Evolutionary conservation across 805 yeast genomes (phyloP), one percentile per base, ranked within the genome.

Genomic region (Candida namnaoensis): DNA sequence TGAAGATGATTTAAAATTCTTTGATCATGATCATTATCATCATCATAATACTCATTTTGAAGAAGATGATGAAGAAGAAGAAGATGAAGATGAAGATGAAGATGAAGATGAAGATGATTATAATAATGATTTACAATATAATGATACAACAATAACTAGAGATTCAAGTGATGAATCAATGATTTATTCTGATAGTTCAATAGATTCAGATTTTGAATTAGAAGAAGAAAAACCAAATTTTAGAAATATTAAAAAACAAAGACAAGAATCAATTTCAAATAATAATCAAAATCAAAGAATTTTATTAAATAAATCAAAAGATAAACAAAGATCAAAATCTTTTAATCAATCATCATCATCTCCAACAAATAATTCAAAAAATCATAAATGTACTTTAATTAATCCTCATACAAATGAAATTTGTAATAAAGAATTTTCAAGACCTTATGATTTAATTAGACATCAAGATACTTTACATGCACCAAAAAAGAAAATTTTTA

Each of bases 381-480:
- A 12, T 14, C 66, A 82, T 49, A 71, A 75, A 46, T 82, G 90
- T 57, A 67, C 64, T 42, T 65, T 80, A 59, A 60, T 71, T 9
- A 78, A 78, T 51, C 82, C 86, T 5, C 57, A 73, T 26, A 76
- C 85, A 0, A 80, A 83, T 14, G 57, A 67, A 46, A 75, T 77
- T 24, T 87, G 96, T 62, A 65, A 72, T 50, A 85, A 85, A 63
- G 79, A 80, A 54, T 91, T 91, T 57, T 88, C 97, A 14, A 76
- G 99, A 56, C 95, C 96, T 15, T 91, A 91, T 58, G 99, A 91
- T 66, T 70, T 91, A 55, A 83, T 90, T 25, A 77, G 99, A 53
- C 99, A 91, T 62, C 96, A 91, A 61, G 95, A 91, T 55, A 93
- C 98, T 0, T 90, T 91, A 41, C 99, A 91, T 61, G 93, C 97